Evolutionary conservation across 2,329 filamentous ascomycete species (phyloP).

Genomic region (Aspergillus sp.): DNA sequence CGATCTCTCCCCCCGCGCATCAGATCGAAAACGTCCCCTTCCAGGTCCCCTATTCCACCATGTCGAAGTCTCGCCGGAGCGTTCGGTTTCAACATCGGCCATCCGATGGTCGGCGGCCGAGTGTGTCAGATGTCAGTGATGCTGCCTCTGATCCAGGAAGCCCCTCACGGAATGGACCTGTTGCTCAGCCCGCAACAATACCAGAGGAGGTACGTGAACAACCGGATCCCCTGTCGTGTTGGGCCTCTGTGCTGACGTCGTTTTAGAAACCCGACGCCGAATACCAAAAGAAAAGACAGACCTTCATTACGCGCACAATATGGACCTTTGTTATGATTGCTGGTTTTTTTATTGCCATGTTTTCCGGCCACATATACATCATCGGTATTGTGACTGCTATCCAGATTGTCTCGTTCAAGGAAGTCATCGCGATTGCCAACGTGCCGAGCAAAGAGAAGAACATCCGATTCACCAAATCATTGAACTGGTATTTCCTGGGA

Average conservation of each 20-base stretch:
- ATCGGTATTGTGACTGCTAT: conserved; percentile 88
- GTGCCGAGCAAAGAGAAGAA: conserved; percentile 89
- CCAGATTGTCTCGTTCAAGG: conserved; percentile 97
- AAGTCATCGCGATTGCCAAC: conserved; percentile 96
- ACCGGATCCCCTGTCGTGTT: background rate
- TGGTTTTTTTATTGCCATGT: conserved; percentile 86
- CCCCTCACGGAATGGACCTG: conserved; percentile 47
- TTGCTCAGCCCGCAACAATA: conserved; percentile 33
- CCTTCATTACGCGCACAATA: conserved; percentile 93
- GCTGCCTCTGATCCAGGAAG: conserved; percentile 51
- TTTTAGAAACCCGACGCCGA: conserved; percentile 53
- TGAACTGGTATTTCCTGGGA: conserved; percentile 99
- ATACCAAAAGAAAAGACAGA: conserved; percentile 98
- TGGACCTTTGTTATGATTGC: conserved; percentile 99
- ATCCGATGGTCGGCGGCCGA: conserved; percentile 49
- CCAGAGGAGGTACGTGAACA: conserved; percentile 33
- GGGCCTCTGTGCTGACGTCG: conserved; percentile 8
- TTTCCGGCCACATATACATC: conserved; percentile 96
- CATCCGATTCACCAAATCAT: conserved; percentile 87
- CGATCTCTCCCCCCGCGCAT: conserved; percentile 20
- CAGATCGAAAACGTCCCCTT: conserved; percentile 7
- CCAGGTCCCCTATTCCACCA: conserved; percentile 29
- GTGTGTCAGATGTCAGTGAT: conserved; percentile 58
- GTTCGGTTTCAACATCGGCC: conserved; percentile 59
- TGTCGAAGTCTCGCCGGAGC: conserved; percentile 57